Conservation (phyloP, 129 eudicot species). For the Tagetes patula region DNA sequence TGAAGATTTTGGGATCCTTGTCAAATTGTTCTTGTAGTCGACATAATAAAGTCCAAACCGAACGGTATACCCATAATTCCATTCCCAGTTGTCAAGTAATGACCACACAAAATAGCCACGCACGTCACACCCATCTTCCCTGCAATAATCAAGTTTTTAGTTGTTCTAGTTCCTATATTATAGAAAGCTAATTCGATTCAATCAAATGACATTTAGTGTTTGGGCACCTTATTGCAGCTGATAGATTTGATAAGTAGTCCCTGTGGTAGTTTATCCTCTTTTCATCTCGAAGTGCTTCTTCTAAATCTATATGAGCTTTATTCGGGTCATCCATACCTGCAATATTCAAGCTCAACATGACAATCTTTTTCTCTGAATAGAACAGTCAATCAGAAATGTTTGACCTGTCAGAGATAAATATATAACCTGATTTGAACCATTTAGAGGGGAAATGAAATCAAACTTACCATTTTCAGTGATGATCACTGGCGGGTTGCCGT, state of each 20-base stretch:
- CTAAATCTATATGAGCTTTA: conserved; percentile 38
- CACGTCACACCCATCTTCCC: conserved; percentile 83
- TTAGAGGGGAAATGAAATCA: neutral
- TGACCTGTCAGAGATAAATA: neutral
- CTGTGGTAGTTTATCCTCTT: conserved; percentile 78
- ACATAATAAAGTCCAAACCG: conserved; percentile 90
- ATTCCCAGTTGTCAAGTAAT: conserved; percentile 96
- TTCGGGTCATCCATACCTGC: conserved; percentile 92
- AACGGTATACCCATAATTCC: conserved; percentile 80
- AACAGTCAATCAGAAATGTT: neutral
- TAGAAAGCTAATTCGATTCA: neutral
- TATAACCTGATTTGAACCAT: neutral
- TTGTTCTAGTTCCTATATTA: neutral
- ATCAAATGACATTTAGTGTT: neutral
- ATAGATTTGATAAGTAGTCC: conserved; percentile 83
- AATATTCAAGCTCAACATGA: neutral
- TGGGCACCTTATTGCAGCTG: conserved; percentile 84
- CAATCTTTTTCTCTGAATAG: neutral
- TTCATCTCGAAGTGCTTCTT: conserved; percentile 72
- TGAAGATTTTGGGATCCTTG: conserved; percentile 85
- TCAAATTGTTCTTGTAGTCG: conserved; percentile 85
- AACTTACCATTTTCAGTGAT: conserved; percentile 82
- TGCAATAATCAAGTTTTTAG: conserved; percentile 33
- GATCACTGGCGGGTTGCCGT: conserved; percentile 76
- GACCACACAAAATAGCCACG: conserved; percentile 96